These are phyloP conservation scores for Phytophthora agathidicida DNA, from an alignment of 352 stramenopile genomes.

Conservation along the genomic window DNA sequence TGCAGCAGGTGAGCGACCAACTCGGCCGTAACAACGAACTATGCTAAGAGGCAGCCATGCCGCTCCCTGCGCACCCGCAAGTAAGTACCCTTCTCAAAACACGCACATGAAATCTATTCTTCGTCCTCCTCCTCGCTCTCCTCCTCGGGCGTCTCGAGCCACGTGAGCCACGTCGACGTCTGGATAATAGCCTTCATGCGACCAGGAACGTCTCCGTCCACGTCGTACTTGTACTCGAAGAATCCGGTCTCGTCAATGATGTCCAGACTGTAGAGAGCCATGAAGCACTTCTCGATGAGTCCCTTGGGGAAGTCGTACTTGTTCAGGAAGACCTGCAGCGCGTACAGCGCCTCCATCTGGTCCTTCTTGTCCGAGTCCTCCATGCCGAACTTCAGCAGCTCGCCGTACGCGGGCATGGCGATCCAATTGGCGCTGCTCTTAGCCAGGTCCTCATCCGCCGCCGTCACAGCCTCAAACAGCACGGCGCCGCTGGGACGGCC, in stretches of 20 bases:
- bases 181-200: conserved; percentile 88
- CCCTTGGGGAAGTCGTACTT: conserved; percentile 79
- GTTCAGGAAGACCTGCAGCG: conserved; percentile 80
- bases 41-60: conserved; percentile 16
- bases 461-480: conserved; percentile 61
- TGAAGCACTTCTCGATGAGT: conserved; percentile 85
- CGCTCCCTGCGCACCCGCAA: conserved; percentile 9
- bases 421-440: conserved; percentile 87
- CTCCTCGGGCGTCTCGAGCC: conserved; percentile 80
- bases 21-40: conserved; percentile 8
- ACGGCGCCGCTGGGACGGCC: conserved; percentile 50
- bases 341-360: conserved; percentile 76
- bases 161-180: conserved; percentile 82
- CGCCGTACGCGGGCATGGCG: conserved; percentile 60
- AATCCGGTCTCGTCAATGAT: conserved; percentile 82
- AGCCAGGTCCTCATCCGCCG: conserved; percentile 62
- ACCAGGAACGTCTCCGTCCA: conserved; percentile 69
- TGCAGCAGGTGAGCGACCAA: conserved; percentile 9
- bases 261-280: conserved; percentile 84
- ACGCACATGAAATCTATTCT: conserved; percentile 64
- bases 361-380: conserved; percentile 58
- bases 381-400: conserved; percentile 64
- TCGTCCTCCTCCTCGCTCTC: conserved; percentile 80
- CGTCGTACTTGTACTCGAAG: conserved; percentile 90
- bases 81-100: conserved; percentile 24